Base-by-base conservation (phyloP, 768 basidiomycete species). In the Sarcodon sp. region DNA sequence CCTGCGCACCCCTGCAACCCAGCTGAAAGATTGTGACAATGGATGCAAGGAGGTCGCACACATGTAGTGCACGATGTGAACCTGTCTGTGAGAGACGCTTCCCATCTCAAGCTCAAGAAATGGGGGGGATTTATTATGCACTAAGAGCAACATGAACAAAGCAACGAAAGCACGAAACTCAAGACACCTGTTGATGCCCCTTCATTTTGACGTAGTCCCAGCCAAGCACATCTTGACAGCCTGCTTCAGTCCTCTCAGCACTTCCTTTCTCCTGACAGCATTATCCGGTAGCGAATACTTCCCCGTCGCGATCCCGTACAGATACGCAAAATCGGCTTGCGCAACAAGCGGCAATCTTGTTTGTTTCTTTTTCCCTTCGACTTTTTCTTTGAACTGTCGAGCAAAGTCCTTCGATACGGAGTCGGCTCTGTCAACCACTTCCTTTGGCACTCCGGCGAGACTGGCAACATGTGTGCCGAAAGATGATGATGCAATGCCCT, bases 401-500 rank as follows among this genome's bases (percentile, higher is more conserved):
- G 90, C 87, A 59, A 93, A 93, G 57, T 87, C 81, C 47, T 77
- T 77, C 11, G 93, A 96, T 43, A 98, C 78, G 21, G 76, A 63
- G 54, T 92, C 90, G 4, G 96, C 96, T 3, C 96, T 79, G 51
- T 84, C 72, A 36, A 99, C 90, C 12, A 99, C 87, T 7, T 76
- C 71, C 11, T 72, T 60, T 1, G 92, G 91, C 0, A 98, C 90
- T 5, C 94, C 96, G 3, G 94, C 96, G 41, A 99, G 74, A 55
- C 83, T 87, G 31, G 96, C 96, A 38, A 98, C 94, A 59, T 94
- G 91, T 1, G 91, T 91, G 7, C 89, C 91, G 57, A 93, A 93
- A 0, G 90, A 91, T 13, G 84, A 87, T 33, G 80, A 76, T 0
- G 90, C 88, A n/a, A 80, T 81, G 11, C 88, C 88, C 32, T 83